Base-by-base conservation (phyloP, 2,329 filamentous ascomycete genomes). In the Emericellopsis atlantica region DNA sequence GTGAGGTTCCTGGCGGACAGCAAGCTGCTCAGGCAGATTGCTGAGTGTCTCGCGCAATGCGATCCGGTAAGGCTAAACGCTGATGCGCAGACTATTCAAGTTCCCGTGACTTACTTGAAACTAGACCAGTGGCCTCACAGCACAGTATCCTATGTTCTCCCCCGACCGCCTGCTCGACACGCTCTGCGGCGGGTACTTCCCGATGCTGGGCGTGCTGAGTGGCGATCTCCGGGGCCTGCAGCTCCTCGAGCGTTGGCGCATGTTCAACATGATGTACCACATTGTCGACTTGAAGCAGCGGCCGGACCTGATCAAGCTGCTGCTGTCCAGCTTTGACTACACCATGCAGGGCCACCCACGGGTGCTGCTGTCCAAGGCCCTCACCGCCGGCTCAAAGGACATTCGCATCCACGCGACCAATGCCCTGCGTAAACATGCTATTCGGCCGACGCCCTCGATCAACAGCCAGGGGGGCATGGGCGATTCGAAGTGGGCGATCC, bases 261-360 rank as follows among this genome's bases (percentile, higher is more conserved):
- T 98, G 72, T 89, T 95, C 64, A 96, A 96, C 60, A 98, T 98
- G 87, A 93, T 96, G 71, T 98, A 98, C 57, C 92, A 96, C 60
- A 95, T 98, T 45, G 76, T 95, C 43, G 90, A 96, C 54, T 70
- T 95, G 36, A 87, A 84, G 51, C 84, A 92, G 58, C 82, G 92
- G 3, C 87, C 90, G 36, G 92, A 98, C 57, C 69, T 98, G 44
- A 87, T 96, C 56, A 87, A 89, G 55, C 72, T 90, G 9, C 72
- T 98, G 26, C 71, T 98, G 8, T 81, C 84, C 38, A 92, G 89
- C 53, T 89, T 98, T 61, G 90, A 98, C 61, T 98, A 95, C 56
- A 84, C 80, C 16, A 67, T 93, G 21, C 80, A 83, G 46, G 90
- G 89, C 1, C 92, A 98, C 58, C 84, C 93, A 16, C 78, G 92